Conservation (phyloP, 805 yeast genomes). For the Candida xiaguanensis region DNA sequence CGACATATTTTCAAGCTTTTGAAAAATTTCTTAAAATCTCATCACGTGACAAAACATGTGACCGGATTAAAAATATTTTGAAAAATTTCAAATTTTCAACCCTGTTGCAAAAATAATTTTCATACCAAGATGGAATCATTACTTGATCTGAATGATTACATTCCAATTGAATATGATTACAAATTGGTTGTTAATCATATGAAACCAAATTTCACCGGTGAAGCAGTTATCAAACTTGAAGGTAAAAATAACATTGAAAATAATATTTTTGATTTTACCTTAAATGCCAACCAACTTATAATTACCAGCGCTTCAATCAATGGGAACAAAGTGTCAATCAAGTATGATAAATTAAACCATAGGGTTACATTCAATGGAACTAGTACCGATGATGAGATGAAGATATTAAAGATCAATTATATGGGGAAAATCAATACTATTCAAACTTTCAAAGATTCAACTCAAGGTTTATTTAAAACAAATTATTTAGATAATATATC, state of each 20-base stretch:
- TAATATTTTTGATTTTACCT: conserved; percentile 17
- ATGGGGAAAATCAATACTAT: conserved; percentile 51
- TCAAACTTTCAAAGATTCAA: conserved; percentile 51
- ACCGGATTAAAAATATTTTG: no score
- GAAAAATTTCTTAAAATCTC: not conserved
- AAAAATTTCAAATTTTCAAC: not conserved
- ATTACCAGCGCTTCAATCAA: conserved; percentile 29
- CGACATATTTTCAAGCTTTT: not conserved
- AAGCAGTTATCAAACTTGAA: conserved; percentile 26
- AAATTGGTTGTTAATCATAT: conserved; percentile 35
- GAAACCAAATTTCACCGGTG: conserved; percentile 48
- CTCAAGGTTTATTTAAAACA: conserved; percentile 67
- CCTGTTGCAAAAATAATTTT: conserved; percentile 1
- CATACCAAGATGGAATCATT: not conserved
- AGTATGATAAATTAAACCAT: conserved; percentile 40
- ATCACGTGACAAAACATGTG: not conserved
- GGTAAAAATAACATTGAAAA: conserved; percentile 14
- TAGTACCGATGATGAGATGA: not conserved
- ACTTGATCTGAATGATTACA: not conserved
- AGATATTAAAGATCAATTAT: conserved; percentile 27
- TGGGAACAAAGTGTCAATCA: conserved; percentile 22
- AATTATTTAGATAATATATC: conserved; percentile 51
- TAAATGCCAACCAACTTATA: conserved; percentile 42
- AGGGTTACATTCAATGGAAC: conserved; percentile 23
- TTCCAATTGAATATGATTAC: conserved; percentile 40